Percentiles rank a stretch among this genome's conserved stretches.
Evolutionary conservation across 768 basidiomycete species (phyloP).

Genomic region (Lactarius indigo): DNA sequence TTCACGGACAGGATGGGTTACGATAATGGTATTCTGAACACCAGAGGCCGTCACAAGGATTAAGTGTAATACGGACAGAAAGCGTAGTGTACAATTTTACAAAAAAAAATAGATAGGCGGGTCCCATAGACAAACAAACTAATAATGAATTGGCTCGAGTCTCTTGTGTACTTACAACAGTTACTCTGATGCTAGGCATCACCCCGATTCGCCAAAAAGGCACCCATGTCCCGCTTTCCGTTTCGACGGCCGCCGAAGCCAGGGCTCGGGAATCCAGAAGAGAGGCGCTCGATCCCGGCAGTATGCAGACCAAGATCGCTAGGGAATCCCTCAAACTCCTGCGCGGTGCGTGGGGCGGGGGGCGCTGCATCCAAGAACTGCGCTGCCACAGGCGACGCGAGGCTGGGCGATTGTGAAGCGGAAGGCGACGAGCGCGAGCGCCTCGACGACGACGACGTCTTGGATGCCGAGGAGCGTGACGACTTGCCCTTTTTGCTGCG

Average conservation of each 20-base stretch:
- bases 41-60: neutral
- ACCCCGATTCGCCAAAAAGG: slow-evolving; percentile 22
- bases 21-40: neutral
- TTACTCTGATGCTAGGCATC: neutral
- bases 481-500: slow-evolving; percentile 25
- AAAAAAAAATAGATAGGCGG: neutral
- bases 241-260: slow-evolving; percentile 19
- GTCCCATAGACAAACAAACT: neutral
- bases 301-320: slow-evolving; percentile 15
- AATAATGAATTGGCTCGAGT: neutral
- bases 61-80: neutral
- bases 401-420: slow-evolving; percentile 42
- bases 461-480: slow-evolving; percentile 26
- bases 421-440: slow-evolving; percentile 40
- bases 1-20: neutral
- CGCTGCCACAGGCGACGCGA: slow-evolving; percentile 41
- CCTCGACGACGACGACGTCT: slow-evolving; percentile 29
- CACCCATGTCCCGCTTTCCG: slow-evolving; percentile 19
- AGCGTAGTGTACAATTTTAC: neutral
- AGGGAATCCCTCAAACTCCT: slow-evolving; percentile 38
- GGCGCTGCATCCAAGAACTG: slow-evolving; percentile 30
- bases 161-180: neutral
- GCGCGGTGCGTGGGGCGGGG: slow-evolving; percentile 27
- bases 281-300: slow-evolving; percentile 8
- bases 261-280: slow-evolving; percentile 21